Evolutionary conservation across 768 basidiomycete genomes (phyloP).

Genomic region (Hemileccinum impolitum): DNA sequence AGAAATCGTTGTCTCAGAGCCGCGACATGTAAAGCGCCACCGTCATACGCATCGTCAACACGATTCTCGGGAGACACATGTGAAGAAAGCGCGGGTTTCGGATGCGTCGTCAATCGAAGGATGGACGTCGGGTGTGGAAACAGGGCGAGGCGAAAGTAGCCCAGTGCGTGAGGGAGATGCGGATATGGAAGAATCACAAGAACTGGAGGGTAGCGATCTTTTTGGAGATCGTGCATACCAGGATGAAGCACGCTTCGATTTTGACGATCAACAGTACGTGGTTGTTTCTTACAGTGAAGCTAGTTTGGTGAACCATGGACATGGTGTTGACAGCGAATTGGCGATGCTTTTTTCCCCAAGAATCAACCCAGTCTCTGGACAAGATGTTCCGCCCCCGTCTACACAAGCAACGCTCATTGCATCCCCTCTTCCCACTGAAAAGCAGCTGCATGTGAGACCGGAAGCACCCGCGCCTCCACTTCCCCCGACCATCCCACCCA

Average conservation of each 20-base stretch:
- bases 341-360: constrained; percentile 1
- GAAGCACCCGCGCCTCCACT: not conserved
- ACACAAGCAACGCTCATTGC: constrained; percentile 28
- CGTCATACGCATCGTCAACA: constrained; percentile 8
- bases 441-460: not conserved
- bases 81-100: constrained; percentile 16
- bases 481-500: not conserved
- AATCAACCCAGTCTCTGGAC: not conserved
- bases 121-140: not conserved
- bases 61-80: not conserved
- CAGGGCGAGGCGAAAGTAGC: not conserved
- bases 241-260: not conserved
- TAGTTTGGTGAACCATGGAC: not conserved
- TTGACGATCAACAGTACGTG: constrained; percentile 14
- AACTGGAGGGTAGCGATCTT: constrained; percentile 16
- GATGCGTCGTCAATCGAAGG: not conserved
- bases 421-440: constrained; percentile 12
- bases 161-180: not conserved
- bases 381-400: constrained; percentile 9
- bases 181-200: not conserved
- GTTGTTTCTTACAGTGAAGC: not conserved
- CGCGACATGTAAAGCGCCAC: constrained; percentile 13
- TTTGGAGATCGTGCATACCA: constrained; percentile 21
- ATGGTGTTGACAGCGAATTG: constrained; percentile 3
- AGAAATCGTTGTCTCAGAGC: not conserved